Percentiles rank a stretch among this genome's conserved stretches.
Conservation (phyloP, 192 early-diverging fungal species). For the Umbelopsis ramanniana region DNA sequence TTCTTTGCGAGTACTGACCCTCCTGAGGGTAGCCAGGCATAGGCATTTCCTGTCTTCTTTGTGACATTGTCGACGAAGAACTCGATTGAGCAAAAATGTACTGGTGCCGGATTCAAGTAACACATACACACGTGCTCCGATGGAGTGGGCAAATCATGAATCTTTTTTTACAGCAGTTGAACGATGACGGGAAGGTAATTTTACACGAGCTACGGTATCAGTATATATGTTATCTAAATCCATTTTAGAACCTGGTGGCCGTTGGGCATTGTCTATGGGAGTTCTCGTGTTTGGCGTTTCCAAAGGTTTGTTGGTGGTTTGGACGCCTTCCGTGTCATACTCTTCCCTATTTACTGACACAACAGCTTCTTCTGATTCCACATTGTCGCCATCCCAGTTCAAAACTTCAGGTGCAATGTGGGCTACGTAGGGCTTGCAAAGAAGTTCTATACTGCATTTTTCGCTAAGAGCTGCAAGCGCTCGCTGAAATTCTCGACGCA, state of each 20-base stretch:
- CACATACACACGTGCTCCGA: background rate
- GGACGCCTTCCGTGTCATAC: background rate
- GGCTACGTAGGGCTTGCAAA: constrained; percentile 58
- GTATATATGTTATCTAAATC: constrained; percentile 16
- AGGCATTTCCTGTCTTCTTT: background rate
- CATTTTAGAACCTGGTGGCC: background rate
- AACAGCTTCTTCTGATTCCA: background rate
- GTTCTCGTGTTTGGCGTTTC: background rate
- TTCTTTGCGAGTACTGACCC: background rate
- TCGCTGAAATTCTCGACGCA: constrained; percentile 82
- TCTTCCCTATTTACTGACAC: background rate
- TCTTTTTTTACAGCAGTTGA: constrained; percentile 12
- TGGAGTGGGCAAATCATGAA: background rate
- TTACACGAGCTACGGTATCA: constrained; percentile 21
- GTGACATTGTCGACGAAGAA: background rate
- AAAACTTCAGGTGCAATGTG: background rate
- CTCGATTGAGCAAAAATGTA: background rate
- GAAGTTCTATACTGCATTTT: constrained; percentile 43
- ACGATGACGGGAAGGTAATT: constrained; percentile 6
- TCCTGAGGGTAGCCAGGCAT: constrained; percentile 16
- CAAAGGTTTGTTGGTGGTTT: background rate
- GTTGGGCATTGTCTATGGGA: background rate
- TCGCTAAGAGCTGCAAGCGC: constrained; percentile 63
- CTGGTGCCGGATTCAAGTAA: background rate
- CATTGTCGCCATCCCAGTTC: background rate